A percentile compares a stretch with the other conserved stretches of the same genome.
Conservation (phyloP, 345 rosid species). For the Citrus hindsii region DNA sequence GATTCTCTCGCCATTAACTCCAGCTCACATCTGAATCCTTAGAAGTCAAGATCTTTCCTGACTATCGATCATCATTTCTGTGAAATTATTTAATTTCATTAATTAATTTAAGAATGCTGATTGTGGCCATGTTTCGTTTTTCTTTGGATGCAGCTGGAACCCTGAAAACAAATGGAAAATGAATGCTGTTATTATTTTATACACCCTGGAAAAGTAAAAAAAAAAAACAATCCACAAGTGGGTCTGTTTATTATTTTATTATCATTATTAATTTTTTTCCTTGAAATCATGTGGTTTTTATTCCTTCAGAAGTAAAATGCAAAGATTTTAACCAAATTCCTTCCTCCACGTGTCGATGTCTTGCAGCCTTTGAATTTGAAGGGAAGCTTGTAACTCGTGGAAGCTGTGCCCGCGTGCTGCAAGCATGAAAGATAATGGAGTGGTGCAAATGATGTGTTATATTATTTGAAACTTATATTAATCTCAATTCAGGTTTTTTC, state of each 20-base stretch:
- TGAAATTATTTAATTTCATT: neutral
- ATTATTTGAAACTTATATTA: too few relatives aligned
- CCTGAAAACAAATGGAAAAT: neutral
- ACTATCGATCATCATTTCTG: neutral
- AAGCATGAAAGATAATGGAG: neutral
- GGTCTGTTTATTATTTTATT: neutral
- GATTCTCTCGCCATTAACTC: neutral
- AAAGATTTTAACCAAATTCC: neutral
- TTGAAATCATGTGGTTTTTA: neutral
- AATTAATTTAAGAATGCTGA: neutral
- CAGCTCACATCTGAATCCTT: conserved; percentile 9
- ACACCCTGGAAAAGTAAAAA: neutral
- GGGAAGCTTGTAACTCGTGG: neutral
- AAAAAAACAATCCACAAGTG: neutral
- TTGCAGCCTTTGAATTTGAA: neutral
- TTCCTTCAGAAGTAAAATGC: neutral
- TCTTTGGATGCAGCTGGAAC: neutral
- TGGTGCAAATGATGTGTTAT: neutral
- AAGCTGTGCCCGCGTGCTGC: neutral
- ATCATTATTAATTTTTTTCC: neutral
- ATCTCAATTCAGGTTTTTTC: too few relatives aligned
- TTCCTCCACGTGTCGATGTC: neutral
- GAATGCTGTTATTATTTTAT: neutral
- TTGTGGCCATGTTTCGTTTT: neutral
- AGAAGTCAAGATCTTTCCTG: conserved; percentile 9